These are phyloP conservation scores for Ulmus americana DNA, from an alignment of 331 rosid genomes.

Conservation along the genomic window DNA sequence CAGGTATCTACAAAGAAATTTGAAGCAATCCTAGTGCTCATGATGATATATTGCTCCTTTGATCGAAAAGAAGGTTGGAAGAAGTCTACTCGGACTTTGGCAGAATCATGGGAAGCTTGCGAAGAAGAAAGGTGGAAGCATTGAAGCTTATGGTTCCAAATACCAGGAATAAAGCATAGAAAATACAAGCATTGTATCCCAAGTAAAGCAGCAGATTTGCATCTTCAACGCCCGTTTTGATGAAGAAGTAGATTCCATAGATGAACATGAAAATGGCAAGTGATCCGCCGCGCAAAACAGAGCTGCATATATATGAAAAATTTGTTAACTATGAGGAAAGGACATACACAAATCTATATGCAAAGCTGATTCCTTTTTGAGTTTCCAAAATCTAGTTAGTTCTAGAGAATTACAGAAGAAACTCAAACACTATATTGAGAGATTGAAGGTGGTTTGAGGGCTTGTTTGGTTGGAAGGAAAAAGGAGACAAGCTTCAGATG, in stretches of 20 bases:
- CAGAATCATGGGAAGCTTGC: neutral
- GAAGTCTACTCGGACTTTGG: too few relatives aligned
- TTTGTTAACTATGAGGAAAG: too few relatives aligned
- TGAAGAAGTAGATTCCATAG: neutral
- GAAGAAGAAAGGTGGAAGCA: neutral
- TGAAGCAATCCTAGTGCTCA: too few relatives aligned
- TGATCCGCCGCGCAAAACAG: neutral
- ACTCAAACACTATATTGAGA: too few relatives aligned
- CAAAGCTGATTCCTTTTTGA: too few relatives aligned
- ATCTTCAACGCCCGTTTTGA: neutral
- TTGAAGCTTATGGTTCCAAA: neutral
- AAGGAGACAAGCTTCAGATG: neutral
- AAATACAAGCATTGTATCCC: neutral
- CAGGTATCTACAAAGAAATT: too few relatives aligned
- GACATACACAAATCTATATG: too few relatives aligned
- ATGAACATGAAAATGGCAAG: neutral
- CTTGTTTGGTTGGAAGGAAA: neutral
- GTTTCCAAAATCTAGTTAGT: too few relatives aligned
- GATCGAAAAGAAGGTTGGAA: too few relatives aligned
- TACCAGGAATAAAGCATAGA: conserved; percentile 1
- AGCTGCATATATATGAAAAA: neutral
- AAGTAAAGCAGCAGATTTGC: neutral
- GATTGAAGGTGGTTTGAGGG: too few relatives aligned
- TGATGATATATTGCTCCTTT: too few relatives aligned
- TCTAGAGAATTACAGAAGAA: too few relatives aligned